Evolutionary conservation across 345 rosid species (phyloP).

Genomic region (Hibiscus trionum): DNA sequence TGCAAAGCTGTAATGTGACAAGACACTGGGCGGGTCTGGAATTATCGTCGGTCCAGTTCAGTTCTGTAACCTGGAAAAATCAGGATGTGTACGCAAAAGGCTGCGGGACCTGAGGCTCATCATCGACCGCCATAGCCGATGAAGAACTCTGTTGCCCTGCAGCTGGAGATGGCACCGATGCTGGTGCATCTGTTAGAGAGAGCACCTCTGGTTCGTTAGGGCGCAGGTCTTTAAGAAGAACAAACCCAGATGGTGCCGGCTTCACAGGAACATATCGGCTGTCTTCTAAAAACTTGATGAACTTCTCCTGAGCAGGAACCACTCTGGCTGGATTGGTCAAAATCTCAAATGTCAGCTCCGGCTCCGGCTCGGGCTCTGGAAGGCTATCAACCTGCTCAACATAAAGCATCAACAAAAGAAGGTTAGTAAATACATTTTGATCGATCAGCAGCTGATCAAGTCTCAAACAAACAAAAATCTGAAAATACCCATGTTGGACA

Average conservation of each 20-base stretch:
- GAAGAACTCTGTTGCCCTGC: constrained; percentile 57
- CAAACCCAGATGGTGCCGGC: constrained; percentile 86
- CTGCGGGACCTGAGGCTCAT: background rate
- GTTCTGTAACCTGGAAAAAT: background rate
- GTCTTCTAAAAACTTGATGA: constrained; percentile 68
- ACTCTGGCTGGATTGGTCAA: constrained; percentile 94
- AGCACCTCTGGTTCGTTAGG: constrained; percentile 81
- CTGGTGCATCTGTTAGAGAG: constrained; percentile 82
- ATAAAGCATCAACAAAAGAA: background rate
- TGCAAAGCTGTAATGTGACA: background rate
- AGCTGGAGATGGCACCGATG: constrained; percentile 53
- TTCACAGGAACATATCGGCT: constrained; percentile 91
- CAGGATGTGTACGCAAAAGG: background rate
- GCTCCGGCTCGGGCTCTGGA: constrained; percentile 50
- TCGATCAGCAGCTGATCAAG: background rate
- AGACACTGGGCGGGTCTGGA: background rate
- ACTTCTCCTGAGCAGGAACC: constrained; percentile 88
- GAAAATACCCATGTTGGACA: background rate
- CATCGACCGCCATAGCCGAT: constrained; percentile 60
- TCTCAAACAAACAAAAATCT: too few relatives aligned
- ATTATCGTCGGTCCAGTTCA: background rate
- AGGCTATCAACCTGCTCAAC: constrained; percentile 63
- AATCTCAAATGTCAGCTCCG: constrained; percentile 74
- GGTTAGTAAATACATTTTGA: background rate
- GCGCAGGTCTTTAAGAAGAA: constrained; percentile 73